Evolutionary conservation across 192 early-diverging fungal species (phyloP).

Genomic region (Obelidium mucronatum): DNA sequence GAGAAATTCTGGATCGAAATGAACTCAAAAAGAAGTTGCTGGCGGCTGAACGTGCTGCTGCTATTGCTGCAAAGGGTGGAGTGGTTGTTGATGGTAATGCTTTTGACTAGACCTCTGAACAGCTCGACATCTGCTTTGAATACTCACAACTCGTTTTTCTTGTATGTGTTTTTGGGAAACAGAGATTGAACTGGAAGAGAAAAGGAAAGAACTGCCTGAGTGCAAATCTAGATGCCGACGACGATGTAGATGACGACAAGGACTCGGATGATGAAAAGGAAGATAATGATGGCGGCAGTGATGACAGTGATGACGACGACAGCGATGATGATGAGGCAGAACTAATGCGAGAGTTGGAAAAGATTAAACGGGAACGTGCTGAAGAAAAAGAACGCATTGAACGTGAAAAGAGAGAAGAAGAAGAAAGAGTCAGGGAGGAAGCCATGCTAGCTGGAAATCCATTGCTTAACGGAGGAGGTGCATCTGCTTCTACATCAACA

Average conservation of each 20-base stretch:
- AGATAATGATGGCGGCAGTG: constrained; percentile 47
- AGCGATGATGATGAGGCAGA: constrained; percentile 93
- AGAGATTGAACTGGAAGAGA: constrained; percentile 54
- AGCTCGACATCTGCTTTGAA: no score
- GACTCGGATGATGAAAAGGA: constrained; percentile 41
- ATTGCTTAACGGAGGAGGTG: constrained; percentile 65
- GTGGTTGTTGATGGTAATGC: constrained; percentile 24
- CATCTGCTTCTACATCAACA: not conserved
- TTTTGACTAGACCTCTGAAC: no score
- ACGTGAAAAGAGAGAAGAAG: constrained; percentile 69
- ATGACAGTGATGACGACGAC: constrained; percentile 65
- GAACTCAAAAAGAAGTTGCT: constrained; percentile 48
- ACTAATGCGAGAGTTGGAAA: constrained; percentile 72
- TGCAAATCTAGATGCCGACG: constrained; percentile 62
- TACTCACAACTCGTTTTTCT: not conserved
- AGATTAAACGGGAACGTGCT: constrained; percentile 91
- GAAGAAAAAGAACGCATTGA: constrained; percentile 88
- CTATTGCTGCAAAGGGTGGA: constrained; percentile 28
- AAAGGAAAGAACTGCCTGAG: constrained; percentile 62
- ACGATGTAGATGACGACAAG: constrained; percentile 59
- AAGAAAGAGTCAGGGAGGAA: constrained; percentile 64
- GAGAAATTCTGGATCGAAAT: constrained; percentile 35
- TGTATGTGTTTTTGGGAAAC: not conserved
- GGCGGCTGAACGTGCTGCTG: constrained; percentile 44
- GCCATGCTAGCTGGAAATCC: constrained; percentile 83